A percentile compares a stretch with the other conserved stretches of the same genome.
phyloP scores from a whole-genome alignment of 257 asterid species.

The Plantago ovata region DNA sequence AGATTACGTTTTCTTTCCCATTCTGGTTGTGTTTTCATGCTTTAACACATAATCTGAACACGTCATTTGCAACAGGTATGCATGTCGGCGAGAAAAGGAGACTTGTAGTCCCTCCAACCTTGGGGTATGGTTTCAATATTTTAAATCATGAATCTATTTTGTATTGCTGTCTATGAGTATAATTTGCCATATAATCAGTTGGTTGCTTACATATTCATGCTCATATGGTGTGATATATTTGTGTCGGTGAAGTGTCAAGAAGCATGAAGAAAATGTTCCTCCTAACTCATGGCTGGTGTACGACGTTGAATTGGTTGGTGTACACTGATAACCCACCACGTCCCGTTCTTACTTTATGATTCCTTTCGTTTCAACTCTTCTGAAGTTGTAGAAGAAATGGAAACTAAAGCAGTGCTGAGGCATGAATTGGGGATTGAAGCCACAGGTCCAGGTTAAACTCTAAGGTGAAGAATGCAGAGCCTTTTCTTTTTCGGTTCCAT shows the following conservation, averaged over 20 bases:
- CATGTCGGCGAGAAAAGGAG: slow-evolving; percentile 83
- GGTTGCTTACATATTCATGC: too few relatives aligned
- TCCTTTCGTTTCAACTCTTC: slow-evolving; percentile 10
- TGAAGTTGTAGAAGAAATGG: slow-evolving; percentile 17
- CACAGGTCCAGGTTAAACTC: too few relatives aligned
- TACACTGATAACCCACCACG: slow-evolving; percentile 24
- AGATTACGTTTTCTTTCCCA: neutral
- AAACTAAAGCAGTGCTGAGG: slow-evolving; percentile 26
- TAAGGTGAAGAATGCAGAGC: too few relatives aligned
- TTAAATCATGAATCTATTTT: neutral
- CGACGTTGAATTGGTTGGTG: slow-evolving; percentile 60
- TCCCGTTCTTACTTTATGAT: slow-evolving; percentile 11
- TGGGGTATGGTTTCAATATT: slow-evolving; percentile 53
- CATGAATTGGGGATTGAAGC: too few relatives aligned
- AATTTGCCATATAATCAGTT: neutral
- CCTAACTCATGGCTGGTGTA: slow-evolving; percentile 88
- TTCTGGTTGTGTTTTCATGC: slow-evolving; percentile 6
- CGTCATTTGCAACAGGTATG: slow-evolving; percentile 61
- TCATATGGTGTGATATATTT: neutral
- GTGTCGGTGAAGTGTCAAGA: slow-evolving; percentile 54
- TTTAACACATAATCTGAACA: slow-evolving; percentile 1
- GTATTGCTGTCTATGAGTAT: too few relatives aligned
- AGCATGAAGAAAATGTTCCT: slow-evolving; percentile 48
- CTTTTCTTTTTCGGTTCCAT: too few relatives aligned
- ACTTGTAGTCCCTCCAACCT: slow-evolving; percentile 67